Conservation (phyloP, 1,284 basidiomycete genomes). For the Boletus chippewaensis region DNA sequence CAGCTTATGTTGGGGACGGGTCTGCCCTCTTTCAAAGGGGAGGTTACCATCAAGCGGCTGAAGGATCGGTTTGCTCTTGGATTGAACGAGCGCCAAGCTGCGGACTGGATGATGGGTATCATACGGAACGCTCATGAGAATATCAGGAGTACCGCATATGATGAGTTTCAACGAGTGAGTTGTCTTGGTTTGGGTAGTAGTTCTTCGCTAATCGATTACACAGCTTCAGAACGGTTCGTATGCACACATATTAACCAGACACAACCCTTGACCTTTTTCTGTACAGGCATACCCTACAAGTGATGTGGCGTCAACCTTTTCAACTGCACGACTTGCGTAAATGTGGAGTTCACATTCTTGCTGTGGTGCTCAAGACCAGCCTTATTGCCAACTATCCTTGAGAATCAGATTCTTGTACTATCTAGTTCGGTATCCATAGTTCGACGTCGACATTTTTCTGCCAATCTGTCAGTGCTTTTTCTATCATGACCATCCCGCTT, state of each 20-base stretch:
- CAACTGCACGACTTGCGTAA: not conserved
- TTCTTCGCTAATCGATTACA: conserved; percentile 14
- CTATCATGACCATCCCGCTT: not conserved
- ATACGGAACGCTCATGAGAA: conserved; percentile 95
- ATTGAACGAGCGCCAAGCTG: conserved; percentile 84
- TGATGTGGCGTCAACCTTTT: conserved; percentile 19
- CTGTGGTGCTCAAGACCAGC: not conserved
- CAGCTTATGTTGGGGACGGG: conserved; percentile 94
- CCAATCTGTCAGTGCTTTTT: not conserved
- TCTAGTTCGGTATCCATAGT: conserved; percentile 3
- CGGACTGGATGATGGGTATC: conserved; percentile 85
- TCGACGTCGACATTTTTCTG: not conserved
- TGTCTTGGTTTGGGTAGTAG: not conserved
- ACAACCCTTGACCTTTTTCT: conserved; percentile 9
- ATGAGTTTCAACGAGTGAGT: conserved; percentile 82
- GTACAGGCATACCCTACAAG: conserved; percentile 49
- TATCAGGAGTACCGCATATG: conserved; percentile 84
- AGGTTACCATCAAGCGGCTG: conserved; percentile 82
- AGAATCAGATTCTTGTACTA: not conserved
- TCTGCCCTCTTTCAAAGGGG: conserved; percentile 95
- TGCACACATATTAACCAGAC: not conserved
- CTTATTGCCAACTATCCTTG: not conserved
- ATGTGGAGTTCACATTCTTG: not conserved
- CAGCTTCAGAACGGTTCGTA: conserved; percentile 50
- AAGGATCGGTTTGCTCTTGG: conserved; percentile 83